These are phyloP conservation scores for Penicillium concentricum DNA, from an alignment of 2,329 filamentous ascomycete species.

Conservation along the genomic window DNA sequence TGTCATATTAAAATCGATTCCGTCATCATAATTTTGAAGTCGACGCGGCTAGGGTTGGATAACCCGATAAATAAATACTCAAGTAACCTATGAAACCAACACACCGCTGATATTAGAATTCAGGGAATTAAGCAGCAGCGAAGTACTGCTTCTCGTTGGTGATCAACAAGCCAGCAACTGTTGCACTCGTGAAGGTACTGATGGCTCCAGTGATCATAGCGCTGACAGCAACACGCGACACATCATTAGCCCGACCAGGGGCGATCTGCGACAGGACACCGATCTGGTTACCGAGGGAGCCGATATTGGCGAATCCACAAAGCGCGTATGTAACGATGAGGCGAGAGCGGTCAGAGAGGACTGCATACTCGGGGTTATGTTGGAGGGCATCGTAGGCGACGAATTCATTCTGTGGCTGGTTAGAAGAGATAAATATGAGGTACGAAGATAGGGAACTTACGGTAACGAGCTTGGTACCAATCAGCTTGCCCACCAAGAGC, in stretches of 20 bases:
- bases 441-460: constrained; percentile 39
- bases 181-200: constrained; percentile 74
- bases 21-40: no score
- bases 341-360: constrained; percentile 66
- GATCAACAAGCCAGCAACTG: constrained; percentile 73
- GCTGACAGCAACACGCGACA: constrained; percentile 72
- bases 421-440: not conserved
- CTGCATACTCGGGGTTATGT: constrained; percentile 51
- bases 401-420: constrained; percentile 65
- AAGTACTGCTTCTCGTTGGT: constrained; percentile 48
- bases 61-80: not conserved
- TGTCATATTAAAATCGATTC: not conserved
- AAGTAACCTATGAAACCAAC: not conserved
- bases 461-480: constrained; percentile 80
- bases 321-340: constrained; percentile 85
- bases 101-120: not conserved
- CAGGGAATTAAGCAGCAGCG: not conserved
- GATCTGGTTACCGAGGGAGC: constrained; percentile 84
- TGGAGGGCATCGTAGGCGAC: constrained; percentile 65
- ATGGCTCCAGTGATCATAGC: constrained; percentile 76
- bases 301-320: constrained; percentile 81
- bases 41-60: no score
- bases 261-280: constrained; percentile 82
- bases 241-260: constrained; percentile 69
- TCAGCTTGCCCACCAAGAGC: constrained; percentile 71